Evolutionary conservation across 352 stramenopile species (phyloP), one percentile per base, ranked within the genome.

Genomic region (Thraustotheca clavata): DNA sequence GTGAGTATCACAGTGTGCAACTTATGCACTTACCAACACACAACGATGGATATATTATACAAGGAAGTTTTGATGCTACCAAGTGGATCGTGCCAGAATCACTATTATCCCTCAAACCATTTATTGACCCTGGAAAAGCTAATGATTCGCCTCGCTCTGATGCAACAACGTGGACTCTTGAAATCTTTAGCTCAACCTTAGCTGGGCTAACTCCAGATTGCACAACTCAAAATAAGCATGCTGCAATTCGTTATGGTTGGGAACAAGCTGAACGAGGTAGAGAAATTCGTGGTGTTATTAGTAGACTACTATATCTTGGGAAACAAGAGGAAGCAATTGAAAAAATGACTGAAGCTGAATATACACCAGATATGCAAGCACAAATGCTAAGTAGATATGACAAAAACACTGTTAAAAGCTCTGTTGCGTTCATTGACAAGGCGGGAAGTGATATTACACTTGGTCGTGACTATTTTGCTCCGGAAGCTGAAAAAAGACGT

Each of bases 31-130:
- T 89, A 20, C 83, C 81, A 32, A 62, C 62, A 40, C 59, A 27
- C 6, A 5, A 29, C 24, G 48, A 75, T 20, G 70, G 69, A 0
- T 89, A 83, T 48, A 87, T 91, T 16, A 47, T 93, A 9, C 76
- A 91, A 69, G 79, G 73, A 24, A 79, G 61, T 12, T 79, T 93
- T 33, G 82, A 91, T 60, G 72, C 65, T 49, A 49, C 49, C 7
- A 67, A 66, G 18, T 90, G 82, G 35, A 68, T 76, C 35, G 73
- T 88, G 11, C 74, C 77, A 0, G 55, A 68, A 2, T 60, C 70
- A 2, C 38, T 89, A n/a, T 69, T 74, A 24, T 88, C 80, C 1
- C 62, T 85, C 38, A 76, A 77, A 32, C 83, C 83, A 36, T 89
- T 83, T n/a, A 18, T 16, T 4, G 55, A 36, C 8, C 35, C 52